Base-by-base conservation (phyloP, 31 red algal genomes). In the Asparagopsis taxiformis region DNA sequence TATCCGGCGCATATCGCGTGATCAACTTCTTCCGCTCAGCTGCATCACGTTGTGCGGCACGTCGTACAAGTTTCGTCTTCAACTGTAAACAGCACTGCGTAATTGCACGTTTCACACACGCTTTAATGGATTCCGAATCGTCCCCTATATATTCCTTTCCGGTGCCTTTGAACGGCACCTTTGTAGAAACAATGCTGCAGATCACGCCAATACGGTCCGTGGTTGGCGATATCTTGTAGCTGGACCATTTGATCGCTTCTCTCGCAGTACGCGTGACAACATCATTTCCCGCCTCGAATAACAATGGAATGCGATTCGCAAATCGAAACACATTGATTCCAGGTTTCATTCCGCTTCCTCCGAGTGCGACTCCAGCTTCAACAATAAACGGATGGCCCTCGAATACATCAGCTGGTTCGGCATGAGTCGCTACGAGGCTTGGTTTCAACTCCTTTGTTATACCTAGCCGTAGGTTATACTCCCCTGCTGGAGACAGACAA, bases 101-200 rank as follows among this genome's bases (percentile, higher is more conserved):
- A 44, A 96, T 91, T 0, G 93, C 93, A 21, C 83, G 74, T 22
- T 89, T 89, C 6, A 96, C 93, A 50, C 74, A 65, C 11, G 75
- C 72, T 55, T 91, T 84, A 20, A 96, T 87, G 19, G 80, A 69
- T 10, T 87, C 82, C 26, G 93, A 78, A 59, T 96, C 93, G 53
- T 90, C 93, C 55, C 87, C 93, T 39, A 96, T 96, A 65, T 96
- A 96, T 69, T 96, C 93, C 61, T 96, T 96, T 23, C 93, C 93
- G 1, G 93, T 96, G 28, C 93, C 93, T 51, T 96, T 96, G 82
- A 96, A 96, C 20, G 93, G 93, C 3, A 90, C 68, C 66, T 85
- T 84, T n/a, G 93, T 96, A 1, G 83, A 89, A 9, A 96, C 93
- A 57, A 96, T 96, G 56, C 80, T 87, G 66, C 86, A 91, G 37